phyloP scores from a whole-genome alignment of 2,329 filamentous ascomycete genomes.

The Fusarium sp. region DNA sequence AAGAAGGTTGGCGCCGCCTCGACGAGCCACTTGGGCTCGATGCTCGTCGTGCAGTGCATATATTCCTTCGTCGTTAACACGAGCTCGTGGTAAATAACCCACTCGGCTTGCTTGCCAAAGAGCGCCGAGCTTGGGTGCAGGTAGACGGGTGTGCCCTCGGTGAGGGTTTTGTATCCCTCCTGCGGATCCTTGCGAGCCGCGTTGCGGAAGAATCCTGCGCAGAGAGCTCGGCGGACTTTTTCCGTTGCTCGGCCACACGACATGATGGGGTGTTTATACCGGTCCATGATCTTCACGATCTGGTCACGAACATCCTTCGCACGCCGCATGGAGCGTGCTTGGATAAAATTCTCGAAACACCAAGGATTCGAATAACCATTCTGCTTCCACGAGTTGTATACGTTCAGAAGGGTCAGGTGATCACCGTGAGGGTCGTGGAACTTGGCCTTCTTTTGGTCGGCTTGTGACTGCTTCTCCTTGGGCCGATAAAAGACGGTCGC shows the following conservation, averaged over 20 bases:
- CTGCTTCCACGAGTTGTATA: slow-evolving; percentile 97
- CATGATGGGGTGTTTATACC: slow-evolving; percentile 86
- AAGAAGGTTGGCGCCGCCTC: slow-evolving; percentile 99
- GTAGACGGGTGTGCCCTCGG: slow-evolving; percentile 94
- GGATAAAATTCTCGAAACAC: slow-evolving; percentile 99
- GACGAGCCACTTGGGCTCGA: slow-evolving; percentile 95
- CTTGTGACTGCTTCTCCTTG: slow-evolving; percentile 96
- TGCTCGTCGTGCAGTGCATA: slow-evolving; percentile 94
- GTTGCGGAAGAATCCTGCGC: slow-evolving; percentile 96
- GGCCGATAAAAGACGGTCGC: slow-evolving; percentile 93
- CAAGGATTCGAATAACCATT: slow-evolving; percentile 87
- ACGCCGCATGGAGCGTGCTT: slow-evolving; percentile 88
- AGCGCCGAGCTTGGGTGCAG: slow-evolving; percentile 92
- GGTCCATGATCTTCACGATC: slow-evolving; percentile 92
- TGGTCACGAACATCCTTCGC: slow-evolving; percentile 95
- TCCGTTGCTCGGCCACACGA: slow-evolving; percentile 91
- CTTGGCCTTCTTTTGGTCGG: slow-evolving; percentile 97
- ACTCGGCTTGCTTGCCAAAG: slow-evolving; percentile 96
- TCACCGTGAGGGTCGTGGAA: slow-evolving; percentile 97
- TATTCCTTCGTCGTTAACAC: slow-evolving; percentile 98
- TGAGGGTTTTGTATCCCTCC: slow-evolving; percentile 97
- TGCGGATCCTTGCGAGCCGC: slow-evolving; percentile 94
- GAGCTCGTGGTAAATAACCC: slow-evolving; percentile 93
- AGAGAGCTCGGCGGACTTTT: slow-evolving; percentile 90
- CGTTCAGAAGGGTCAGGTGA: slow-evolving; percentile 94